Conservation (phyloP, 108 stramenopile species). For the Schizochytrium sp. region DNA sequence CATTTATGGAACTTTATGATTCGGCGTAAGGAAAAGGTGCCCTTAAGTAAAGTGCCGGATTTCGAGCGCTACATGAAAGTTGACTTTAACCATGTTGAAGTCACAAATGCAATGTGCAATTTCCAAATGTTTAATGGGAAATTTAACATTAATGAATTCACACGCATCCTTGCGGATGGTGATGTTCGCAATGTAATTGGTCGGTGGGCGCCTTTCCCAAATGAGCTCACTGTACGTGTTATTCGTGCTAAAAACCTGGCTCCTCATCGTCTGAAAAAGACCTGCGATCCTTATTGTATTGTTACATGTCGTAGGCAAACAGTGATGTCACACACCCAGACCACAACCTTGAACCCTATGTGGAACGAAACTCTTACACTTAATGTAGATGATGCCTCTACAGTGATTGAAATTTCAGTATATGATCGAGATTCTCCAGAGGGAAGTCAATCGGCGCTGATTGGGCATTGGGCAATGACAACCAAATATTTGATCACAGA, state of each 20-base stretch:
- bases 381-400: conserved; percentile 41
- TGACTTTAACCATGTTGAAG: conserved; percentile 43
- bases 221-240: conserved; percentile 46
- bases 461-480: conserved; percentile 56
- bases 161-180: conserved; percentile 41
- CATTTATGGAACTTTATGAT: conserved; percentile 27
- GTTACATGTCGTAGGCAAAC: conserved; percentile 20
- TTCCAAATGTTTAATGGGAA: conserved; percentile 59
- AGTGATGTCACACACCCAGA: conserved; percentile 22
- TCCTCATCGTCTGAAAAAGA: conserved; percentile 59
- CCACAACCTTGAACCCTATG: conserved; percentile 42
- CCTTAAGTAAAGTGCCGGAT: conserved; percentile 52
- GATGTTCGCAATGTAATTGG: conserved; percentile 41
- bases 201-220: conserved; percentile 30
- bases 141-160: conserved; percentile 53
- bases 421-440: conserved; percentile 38
- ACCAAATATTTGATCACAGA: conserved; percentile 20
- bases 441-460: conserved; percentile 13
- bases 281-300: conserved; percentile 27
- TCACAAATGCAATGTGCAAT: conserved; percentile 38
- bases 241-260: conserved; percentile 43
- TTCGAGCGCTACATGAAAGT: conserved; percentile 46
- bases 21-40: conserved; percentile 58
- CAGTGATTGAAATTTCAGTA: conserved; percentile 40
- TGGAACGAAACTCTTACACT: conserved; percentile 17